Evolutionary conservation across 73 alveolate species (phyloP).

Genomic region (Paramecium bursaria): DNA sequence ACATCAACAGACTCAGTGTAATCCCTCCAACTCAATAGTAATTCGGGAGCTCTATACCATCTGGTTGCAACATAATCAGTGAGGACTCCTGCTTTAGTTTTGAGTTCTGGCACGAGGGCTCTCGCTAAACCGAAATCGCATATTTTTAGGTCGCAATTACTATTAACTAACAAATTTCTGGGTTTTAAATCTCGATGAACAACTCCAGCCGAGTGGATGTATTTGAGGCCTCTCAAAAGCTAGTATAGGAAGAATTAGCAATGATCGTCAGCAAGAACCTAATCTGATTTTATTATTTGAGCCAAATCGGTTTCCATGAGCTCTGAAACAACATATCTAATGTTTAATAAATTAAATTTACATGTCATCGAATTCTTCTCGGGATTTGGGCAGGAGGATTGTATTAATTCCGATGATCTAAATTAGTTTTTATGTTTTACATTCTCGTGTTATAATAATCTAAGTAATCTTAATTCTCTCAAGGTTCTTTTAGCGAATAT

Average conservation of each 20-base stretch:
- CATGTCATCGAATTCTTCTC: conserved; percentile 84
- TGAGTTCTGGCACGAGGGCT: conserved; percentile 74
- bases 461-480: conserved; percentile 80
- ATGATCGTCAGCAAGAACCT: conserved; percentile 94
- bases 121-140: conserved; percentile 96
- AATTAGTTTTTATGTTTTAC: neutral
- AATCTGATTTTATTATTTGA: conserved; percentile 89
- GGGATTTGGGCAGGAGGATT: conserved; percentile 75
- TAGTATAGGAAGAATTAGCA: conserved; percentile 94
- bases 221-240: conserved; percentile 92
- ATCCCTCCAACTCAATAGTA: conserved; percentile 75
- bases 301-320: conserved; percentile 98
- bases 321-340: conserved; percentile 87
- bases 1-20: conserved; percentile 76
- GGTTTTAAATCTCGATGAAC: conserved; percentile 96
- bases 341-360: conserved; percentile 9
- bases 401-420: conserved; percentile 74
- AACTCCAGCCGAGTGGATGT: conserved; percentile 91
- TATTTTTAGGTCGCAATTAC: conserved; percentile 92
- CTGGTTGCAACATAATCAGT: conserved; percentile 90
- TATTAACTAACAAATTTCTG: conserved; percentile 86
- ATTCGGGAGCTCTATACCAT: conserved; percentile 93
- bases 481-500: conserved; percentile 85
- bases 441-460: conserved; percentile 82
- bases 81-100: conserved; percentile 71